A percentile compares a stretch with the other conserved stretches of the same genome.
Evolutionary conservation across 306 rosid species (phyloP).

Genomic region (Cicer bijugum): DNA sequence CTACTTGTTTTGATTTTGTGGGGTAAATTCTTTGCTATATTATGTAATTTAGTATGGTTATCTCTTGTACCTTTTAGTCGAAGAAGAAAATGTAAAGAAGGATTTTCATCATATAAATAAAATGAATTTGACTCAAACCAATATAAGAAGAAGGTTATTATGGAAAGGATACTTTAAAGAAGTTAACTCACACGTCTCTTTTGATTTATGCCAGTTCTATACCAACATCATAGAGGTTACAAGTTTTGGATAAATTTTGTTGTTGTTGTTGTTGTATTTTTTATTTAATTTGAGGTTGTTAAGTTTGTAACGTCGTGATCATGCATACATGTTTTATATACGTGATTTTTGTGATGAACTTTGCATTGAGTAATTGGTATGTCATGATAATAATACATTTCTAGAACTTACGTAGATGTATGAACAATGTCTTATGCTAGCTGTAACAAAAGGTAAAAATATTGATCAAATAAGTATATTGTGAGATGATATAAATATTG

Average conservation of each 20-base stretch:
- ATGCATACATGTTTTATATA: background rate
- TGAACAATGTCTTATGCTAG: no score
- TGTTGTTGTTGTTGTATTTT: no score
- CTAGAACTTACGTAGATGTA: no score
- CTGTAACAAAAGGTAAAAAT: no score
- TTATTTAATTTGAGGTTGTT: background rate
- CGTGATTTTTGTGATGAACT: background rate
- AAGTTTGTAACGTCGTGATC: background rate
- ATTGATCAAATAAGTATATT: no score
- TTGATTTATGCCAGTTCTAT: background rate
- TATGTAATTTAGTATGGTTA: conserved; percentile 37
- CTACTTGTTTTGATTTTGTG: conserved; percentile 47
- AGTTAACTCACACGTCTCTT: no score
- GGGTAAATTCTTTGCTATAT: conserved; percentile 44
- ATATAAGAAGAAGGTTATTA: conserved; percentile 32
- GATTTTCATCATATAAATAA: background rate
- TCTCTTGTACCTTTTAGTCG: conserved; percentile 17
- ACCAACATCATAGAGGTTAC: background rate
- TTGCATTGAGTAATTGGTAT: background rate
- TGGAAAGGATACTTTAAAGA: conserved; percentile 28
- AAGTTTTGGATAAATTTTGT: background rate
- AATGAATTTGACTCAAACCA: conserved; percentile 13
- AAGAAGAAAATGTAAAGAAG: background rate
- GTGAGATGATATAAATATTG: no score
- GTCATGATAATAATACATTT: no score